Conservation (phyloP, 345 rosid genomes). For the Aegle marmelos region DNA sequence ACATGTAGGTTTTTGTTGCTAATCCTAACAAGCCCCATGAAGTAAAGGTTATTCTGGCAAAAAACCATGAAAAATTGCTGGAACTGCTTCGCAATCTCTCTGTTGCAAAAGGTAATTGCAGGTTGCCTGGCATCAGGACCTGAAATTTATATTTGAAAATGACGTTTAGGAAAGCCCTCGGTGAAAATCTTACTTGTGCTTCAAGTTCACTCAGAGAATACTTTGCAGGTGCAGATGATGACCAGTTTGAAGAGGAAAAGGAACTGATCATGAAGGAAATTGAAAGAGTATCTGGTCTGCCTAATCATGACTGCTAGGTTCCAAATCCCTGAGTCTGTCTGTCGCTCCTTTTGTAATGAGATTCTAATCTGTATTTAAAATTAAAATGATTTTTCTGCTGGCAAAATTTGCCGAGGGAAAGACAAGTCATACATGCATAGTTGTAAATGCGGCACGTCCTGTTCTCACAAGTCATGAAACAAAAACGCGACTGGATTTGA, state of each 20-base stretch:
- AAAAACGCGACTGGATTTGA: not conserved
- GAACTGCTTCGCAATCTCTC: slow-evolving; percentile 65
- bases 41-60: slow-evolving; percentile 78
- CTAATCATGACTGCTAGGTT: slow-evolving; percentile 33
- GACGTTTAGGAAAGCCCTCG: not conserved
- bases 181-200: not conserved
- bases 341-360: not conserved
- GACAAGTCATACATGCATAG: not conserved
- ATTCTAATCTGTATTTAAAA: not conserved
- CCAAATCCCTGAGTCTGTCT: not conserved
- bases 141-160: not conserved
- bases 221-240: slow-evolving; percentile 71
- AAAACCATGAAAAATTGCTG: slow-evolving; percentile 72
- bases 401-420: not conserved
- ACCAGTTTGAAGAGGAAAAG: slow-evolving; percentile 93
- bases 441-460: slow-evolving; percentile 6
- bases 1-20: slow-evolving; percentile 82
- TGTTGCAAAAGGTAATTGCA: slow-evolving; percentile 67
- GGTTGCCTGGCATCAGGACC: not conserved
- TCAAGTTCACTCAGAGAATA: not conserved
- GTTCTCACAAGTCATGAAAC: not conserved
- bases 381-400: not conserved
- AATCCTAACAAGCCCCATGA: slow-evolving; percentile 95
- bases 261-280: slow-evolving; percentile 88
- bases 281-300: slow-evolving; percentile 46